A percentile compares a stretch with the other conserved stretches of the same genome.
Conservation (phyloP, 2,329 filamentous ascomycete genomes). For the Fusarium anthophilum region DNA sequence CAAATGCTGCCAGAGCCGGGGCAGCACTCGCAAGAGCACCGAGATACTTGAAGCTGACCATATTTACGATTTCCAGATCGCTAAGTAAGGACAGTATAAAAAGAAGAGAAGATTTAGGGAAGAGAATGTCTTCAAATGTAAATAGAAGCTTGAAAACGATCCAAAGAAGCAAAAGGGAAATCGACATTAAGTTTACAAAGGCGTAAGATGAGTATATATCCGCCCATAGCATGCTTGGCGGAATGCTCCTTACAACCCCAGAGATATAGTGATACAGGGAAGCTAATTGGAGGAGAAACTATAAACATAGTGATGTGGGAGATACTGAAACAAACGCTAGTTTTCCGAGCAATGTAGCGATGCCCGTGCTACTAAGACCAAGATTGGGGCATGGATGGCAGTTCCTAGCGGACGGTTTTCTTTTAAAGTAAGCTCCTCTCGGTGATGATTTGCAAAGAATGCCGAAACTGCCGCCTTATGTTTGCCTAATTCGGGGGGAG, state of each 20-base stretch:
- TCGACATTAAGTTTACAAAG: background rate
- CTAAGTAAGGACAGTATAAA: background rate
- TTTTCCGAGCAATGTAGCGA: background rate
- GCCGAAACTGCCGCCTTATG: conserved; percentile 3
- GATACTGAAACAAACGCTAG: conserved; percentile 33
- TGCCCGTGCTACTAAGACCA: background rate
- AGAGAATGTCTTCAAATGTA: background rate
- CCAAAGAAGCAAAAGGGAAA: background rate
- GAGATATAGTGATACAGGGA: conserved; percentile 9
- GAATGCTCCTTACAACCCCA: conserved; percentile 14
- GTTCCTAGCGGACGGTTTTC: background rate
- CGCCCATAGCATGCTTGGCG: background rate
- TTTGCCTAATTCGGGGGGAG: background rate
- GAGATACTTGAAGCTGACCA: conserved; percentile 39
- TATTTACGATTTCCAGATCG: conserved; percentile 29
- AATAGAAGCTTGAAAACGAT: background rate
- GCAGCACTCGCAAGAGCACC: conserved; percentile 43
- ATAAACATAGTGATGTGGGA: conserved; percentile 3
- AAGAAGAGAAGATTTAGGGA: background rate
- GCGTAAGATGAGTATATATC: conserved; percentile 15
- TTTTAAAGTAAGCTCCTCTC: background rate
- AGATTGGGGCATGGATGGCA: background rate
- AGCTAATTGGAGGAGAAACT: conserved; percentile 43
- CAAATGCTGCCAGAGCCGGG: conserved; percentile 53
- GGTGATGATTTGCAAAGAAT: background rate